A percentile compares a stretch with the other conserved stretches of the same genome.
These are phyloP conservation scores for Pterocarpus macrocarpus DNA, from an alignment of 306 rosid genomes.

Conservation along the genomic window DNA sequence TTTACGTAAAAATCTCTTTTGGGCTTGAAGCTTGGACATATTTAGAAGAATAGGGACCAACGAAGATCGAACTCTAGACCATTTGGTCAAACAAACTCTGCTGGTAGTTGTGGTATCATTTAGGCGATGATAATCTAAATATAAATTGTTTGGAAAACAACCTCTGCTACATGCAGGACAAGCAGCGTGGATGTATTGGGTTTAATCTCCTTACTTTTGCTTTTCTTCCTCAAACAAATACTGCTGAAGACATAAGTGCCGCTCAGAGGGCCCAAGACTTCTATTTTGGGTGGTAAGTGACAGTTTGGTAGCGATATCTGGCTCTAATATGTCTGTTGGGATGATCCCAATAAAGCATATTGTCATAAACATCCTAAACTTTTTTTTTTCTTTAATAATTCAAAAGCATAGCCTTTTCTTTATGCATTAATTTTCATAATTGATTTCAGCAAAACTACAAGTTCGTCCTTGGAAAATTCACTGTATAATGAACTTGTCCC, in stretches of 20 bases:
- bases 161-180: constrained; percentile 48
- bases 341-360: background rate
- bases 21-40: too few species aligned
- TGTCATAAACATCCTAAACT: background rate
- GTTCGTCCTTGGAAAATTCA: too few species aligned
- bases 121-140: background rate
- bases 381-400: too few species aligned
- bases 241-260: constrained; percentile 57
- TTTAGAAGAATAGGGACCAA: too few species aligned
- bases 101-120: background rate
- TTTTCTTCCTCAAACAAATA: constrained; percentile 55
- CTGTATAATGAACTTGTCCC: too few species aligned
- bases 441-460: too few species aligned
- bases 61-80: too few species aligned
- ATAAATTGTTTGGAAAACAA: background rate
- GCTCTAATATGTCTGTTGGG: background rate
- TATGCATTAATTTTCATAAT: too few species aligned
- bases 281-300: constrained; percentile 59
- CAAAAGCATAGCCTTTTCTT: too few species aligned
- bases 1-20: too few species aligned
- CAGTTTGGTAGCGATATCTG: background rate
- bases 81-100: too few species aligned
- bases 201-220: constrained; percentile 48
- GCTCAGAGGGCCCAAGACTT: constrained; percentile 59
- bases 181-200: constrained; percentile 70